Conservation (phyloP, 2,329 filamentous ascomycete genomes). For the Triangularia verruculosa region DNA sequence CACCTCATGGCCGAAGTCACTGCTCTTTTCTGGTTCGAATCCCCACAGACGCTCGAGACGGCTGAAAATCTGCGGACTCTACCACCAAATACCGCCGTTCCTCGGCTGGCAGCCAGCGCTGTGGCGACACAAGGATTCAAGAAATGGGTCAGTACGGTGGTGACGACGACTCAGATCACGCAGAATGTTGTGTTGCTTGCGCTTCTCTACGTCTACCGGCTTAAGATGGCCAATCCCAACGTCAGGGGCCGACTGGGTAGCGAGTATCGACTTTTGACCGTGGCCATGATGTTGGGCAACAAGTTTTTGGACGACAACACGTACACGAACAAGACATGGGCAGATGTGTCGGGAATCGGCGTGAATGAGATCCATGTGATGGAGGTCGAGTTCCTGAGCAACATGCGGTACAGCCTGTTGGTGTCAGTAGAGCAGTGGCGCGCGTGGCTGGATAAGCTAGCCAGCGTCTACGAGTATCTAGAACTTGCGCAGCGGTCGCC, state of each 20-base stretch:
- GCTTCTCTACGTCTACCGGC: conserved; percentile 84
- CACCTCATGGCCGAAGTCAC: conserved; percentile 90
- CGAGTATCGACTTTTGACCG: conserved; percentile 87
- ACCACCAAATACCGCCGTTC: conserved; percentile 40
- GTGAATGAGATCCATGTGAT: conserved; percentile 97
- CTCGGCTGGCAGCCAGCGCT: conserved; percentile 66
- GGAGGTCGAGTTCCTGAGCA: conserved; percentile 99
- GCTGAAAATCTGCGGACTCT: conserved; percentile 60
- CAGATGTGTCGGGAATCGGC: conserved; percentile 90
- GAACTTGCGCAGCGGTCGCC: conserved; percentile 54
- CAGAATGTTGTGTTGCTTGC: conserved; percentile 92
- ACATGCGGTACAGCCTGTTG: conserved; percentile 92
- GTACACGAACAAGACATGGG: conserved; percentile 99
- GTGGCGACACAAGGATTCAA: conserved; percentile 73
- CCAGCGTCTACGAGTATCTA: conserved; percentile 80
- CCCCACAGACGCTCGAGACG: conserved; percentile 70
- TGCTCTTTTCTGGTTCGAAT: conserved; percentile 97
- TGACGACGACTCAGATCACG: conserved; percentile 92
- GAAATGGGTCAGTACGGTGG: conserved; percentile 89
- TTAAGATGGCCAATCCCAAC: conserved; percentile 85
- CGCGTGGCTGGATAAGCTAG: conserved; percentile 78
- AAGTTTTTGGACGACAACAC: conserved; percentile 99
- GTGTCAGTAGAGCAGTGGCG: conserved; percentile 85
- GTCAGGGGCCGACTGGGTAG: conserved; percentile 91
- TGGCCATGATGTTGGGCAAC: conserved; percentile 95